Base-by-base conservation (phyloP, 179 eudicot species). In the Silene vulgaris region DNA sequence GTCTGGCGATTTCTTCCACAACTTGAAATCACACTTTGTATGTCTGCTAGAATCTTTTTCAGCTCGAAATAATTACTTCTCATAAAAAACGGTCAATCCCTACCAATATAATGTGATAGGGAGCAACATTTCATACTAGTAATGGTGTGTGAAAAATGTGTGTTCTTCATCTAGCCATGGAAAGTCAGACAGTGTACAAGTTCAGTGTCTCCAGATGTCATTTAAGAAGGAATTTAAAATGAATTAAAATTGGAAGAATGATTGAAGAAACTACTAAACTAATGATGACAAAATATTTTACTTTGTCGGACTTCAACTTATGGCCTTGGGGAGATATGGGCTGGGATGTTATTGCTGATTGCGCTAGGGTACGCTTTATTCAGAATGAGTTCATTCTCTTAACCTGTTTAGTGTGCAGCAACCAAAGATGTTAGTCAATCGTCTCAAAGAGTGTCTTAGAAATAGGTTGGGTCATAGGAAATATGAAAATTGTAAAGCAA, bases 1-100 rank as follows among this genome's bases (percentile, higher is more conserved):
- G 20, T 86, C 89, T 19, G 84, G 79, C 35, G 71, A 73, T 9
- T 76, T 73, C 19, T 14, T 87, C 67, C 77, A 76, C 77, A 76
- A 75, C 66, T 66, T 87, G 40, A 82, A 72, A 78, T 77, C 86
- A 56, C 68, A 69, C 75, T 84, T 86, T 71, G 90, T 87, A 87
- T 8, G 80, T 35, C 16, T 2, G 2, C 54, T 71, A 5, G 21
- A 50, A 71, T 59, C 43, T 26, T 52, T 71, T 71, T 28, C 60
- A 43, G 57, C 17, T 43, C 21, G 5, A 8, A 45, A 8, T 69
- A 35, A 20, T 69, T 23, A 8, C 64, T 19, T 59, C 5, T 61
- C 28, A 0, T 0, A 3, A 21, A 20, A 45, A 43, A 69, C 1
- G 57, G 73, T 69, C 29, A 43, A 2, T 66, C 4, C 17, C 11